Conservation (phyloP, 495 filamentous ascomycete species). For the Xylaria longipes region DNA sequence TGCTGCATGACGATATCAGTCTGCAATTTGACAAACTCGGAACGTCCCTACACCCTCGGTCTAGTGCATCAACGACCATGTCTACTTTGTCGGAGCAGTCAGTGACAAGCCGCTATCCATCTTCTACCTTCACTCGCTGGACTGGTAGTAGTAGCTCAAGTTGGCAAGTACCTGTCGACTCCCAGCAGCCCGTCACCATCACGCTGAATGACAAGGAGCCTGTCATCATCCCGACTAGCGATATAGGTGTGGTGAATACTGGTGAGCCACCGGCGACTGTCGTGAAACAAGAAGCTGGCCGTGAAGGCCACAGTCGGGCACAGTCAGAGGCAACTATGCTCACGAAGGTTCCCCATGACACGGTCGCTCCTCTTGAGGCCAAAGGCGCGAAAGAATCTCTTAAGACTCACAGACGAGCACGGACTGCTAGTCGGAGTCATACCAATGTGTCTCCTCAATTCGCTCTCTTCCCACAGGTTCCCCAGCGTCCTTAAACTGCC, state of each 20-base stretch:
- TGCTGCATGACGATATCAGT: conserved; percentile 41
- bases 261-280: not conserved
- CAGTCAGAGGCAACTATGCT: conserved; percentile 37
- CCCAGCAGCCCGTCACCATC: conserved; percentile 21
- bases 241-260: not conserved
- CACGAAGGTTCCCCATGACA: conserved; percentile 27
- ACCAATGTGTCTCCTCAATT: conserved; percentile 33
- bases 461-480: conserved; percentile 36
- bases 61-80: conserved; percentile 53
- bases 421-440: conserved; percentile 41
- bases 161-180: conserved; percentile 33
- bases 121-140: conserved; percentile 51
- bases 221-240: conserved; percentile 21
- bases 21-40: conserved; percentile 40
- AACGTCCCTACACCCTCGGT: conserved; percentile 39
- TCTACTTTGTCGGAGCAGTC: conserved; percentile 39
- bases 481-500: not conserved
- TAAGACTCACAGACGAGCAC: conserved; percentile 37
- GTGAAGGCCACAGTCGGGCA: conserved; percentile 35
- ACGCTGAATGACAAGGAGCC: conserved; percentile 25
- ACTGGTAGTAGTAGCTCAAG: conserved; percentile 52
- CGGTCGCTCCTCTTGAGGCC: conserved; percentile 17
- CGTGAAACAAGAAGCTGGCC: conserved; percentile 23
- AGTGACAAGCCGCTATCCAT: conserved; percentile 49
- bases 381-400: conserved; percentile 28